Conservation (phyloP, 306 rosid species). For the Vachellia pachyceras region DNA sequence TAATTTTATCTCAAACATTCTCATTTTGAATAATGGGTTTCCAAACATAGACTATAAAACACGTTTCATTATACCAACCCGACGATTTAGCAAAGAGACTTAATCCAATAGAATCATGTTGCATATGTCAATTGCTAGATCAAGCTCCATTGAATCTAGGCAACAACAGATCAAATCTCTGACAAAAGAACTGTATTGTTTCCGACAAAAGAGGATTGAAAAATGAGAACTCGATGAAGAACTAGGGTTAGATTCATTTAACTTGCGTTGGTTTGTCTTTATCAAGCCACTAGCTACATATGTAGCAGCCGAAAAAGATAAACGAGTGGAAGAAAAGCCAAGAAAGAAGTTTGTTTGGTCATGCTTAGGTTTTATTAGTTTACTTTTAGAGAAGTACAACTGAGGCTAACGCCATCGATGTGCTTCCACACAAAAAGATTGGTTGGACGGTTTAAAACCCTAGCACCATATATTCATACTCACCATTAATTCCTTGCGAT, state of each 20-base stretch:
- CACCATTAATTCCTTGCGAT: not conserved
- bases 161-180: not conserved
- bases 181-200: not conserved
- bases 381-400: constrained; percentile 3
- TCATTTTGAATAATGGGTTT: no score
- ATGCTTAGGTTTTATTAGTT: not conserved
- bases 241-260: constrained; percentile 1
- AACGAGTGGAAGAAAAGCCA: not conserved
- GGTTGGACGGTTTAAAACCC: constrained; percentile 36
- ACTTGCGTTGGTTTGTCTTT: not conserved
- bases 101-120: not conserved
- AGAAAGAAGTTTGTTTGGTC: not conserved
- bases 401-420: not conserved
- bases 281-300: not conserved
- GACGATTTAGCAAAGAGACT: not conserved
- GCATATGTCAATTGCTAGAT: not conserved
- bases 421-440: constrained; percentile 9
- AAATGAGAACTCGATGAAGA: not conserved
- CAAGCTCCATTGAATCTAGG: not conserved
- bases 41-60: not conserved
- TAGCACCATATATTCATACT: constrained; percentile 10
- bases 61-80: no score
- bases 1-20: not conserved
- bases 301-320: not conserved
- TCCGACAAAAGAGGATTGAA: not conserved